Conservation (phyloP, 225 moss, liverwort and hornwort species). For the Rhytidiadelphus loreus region DNA sequence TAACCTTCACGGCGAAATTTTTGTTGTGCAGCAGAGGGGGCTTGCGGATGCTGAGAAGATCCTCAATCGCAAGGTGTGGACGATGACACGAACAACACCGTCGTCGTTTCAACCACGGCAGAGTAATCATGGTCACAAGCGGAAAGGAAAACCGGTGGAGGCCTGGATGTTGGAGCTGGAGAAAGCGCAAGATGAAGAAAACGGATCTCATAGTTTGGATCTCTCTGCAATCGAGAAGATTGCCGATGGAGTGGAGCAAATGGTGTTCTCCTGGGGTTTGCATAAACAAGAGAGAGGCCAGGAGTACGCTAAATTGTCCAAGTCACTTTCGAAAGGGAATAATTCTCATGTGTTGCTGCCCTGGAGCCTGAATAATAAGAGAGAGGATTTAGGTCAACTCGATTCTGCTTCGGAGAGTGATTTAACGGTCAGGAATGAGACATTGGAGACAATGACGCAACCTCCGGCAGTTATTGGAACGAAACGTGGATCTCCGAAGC, state of each 20-base stretch:
- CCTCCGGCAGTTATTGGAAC: not conserved
- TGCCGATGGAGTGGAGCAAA: constrained; percentile 35
- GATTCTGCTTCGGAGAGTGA: not conserved
- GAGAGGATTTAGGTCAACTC: not conserved
- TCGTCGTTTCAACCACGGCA: constrained; percentile 1
- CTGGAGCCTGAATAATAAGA: constrained; percentile 7
- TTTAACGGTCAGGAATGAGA: not conserved
- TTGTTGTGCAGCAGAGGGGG: not conserved
- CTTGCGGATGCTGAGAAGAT: not conserved
- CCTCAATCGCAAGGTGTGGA: not conserved
- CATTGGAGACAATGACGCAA: not conserved
- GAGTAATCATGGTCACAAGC: constrained; percentile 29
- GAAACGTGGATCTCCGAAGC: not conserved
- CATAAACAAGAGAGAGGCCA: constrained; percentile 18
- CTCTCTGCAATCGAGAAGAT: constrained; percentile 29
- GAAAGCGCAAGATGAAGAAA: constrained; percentile 36
- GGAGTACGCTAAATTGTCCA: constrained; percentile 20
- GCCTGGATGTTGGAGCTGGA: constrained; percentile 44
- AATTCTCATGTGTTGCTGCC: constrained; percentile 4
- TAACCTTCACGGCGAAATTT: not conserved
- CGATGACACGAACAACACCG: constrained; percentile 6
- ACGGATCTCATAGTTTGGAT: constrained; percentile 15
- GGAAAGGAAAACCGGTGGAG: constrained; percentile 42
- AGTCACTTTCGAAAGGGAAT: constrained; percentile 5
- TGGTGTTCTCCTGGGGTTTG: constrained; percentile 34